Percentiles rank a stretch among this genome's conserved stretches.
Evolutionary conservation across 768 basidiomycete genomes (phyloP).

Genomic region (Rhizopogon vinicolor): DNA sequence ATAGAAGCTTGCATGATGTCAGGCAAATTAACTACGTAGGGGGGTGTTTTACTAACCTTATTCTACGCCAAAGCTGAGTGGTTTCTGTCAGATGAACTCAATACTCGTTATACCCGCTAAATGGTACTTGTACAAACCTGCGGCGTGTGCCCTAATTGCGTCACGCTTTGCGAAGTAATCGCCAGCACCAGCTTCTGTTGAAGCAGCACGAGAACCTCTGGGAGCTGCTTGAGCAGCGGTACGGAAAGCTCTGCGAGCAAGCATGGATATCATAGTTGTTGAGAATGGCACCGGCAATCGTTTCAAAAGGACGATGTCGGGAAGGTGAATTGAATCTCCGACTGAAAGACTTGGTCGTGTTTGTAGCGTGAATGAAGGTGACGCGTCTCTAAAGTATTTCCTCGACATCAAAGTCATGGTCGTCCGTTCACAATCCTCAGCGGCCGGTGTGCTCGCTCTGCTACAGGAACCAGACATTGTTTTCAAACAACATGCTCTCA

Average conservation of each 20-base stretch:
- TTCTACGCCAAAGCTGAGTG: slow-evolving; percentile 80
- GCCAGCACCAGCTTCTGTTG: slow-evolving; percentile 34
- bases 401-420: slow-evolving; percentile 44
- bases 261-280: slow-evolving; percentile 39
- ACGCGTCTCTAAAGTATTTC: slow-evolving; percentile 30
- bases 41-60: slow-evolving; percentile 50
- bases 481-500: slow-evolving; percentile 90
- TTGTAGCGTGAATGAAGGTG: slow-evolving; percentile 37
- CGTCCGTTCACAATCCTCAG: slow-evolving; percentile 69
- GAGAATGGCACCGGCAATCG: slow-evolving; percentile 18
- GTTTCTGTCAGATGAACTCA: slow-evolving; percentile 46
- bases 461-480: slow-evolving; percentile 84
- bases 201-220: slow-evolving; percentile 28
- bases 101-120: slow-evolving; percentile 4
- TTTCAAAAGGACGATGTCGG: slow-evolving; percentile 22
- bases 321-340: slow-evolving; percentile 21
- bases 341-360: slow-evolving; percentile 17
- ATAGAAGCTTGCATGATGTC: slow-evolving; percentile 47
- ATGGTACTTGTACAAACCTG: slow-evolving; percentile 36
- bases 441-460: slow-evolving; percentile 87
- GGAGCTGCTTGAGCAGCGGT: slow-evolving; percentile 40
- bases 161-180: slow-evolving; percentile 48
- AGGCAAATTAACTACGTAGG: neutral
- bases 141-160: slow-evolving; percentile 62
- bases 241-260: slow-evolving; percentile 47